phyloP scores from a whole-genome alignment of 1,284 basidiomycete species.

The Apiotrichum brassicae region DNA sequence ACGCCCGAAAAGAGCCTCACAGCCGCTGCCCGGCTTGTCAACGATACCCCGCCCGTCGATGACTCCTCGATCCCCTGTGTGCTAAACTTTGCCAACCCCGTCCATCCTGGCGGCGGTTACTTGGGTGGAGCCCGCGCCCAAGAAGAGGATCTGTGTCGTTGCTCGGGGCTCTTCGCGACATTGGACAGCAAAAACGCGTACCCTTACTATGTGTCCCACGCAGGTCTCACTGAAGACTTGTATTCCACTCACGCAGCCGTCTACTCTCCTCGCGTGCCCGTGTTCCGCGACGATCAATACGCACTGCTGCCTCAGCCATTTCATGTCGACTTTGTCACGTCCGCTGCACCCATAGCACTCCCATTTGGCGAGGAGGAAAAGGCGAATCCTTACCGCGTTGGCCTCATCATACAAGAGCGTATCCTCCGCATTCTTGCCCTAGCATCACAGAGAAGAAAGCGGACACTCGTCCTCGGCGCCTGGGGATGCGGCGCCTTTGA shows the following conservation, averaged over 20 bases:
- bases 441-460: not conserved
- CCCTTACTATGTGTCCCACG: no score
- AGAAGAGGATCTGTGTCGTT: not conserved
- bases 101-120: not conserved
- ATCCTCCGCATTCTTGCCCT: constrained; percentile 9
- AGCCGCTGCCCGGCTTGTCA: not conserved
- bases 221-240: no score
- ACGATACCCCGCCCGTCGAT: not conserved
- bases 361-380: no score
- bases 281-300: constrained; percentile 1
- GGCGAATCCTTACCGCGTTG: not conserved
- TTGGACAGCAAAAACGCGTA: not conserved
- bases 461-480: constrained; percentile 10
- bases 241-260: not conserved
- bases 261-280: constrained; percentile 10
- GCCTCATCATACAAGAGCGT: constrained; percentile 2
- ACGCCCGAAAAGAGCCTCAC: not conserved
- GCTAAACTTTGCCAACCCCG: not conserved
- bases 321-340: constrained; percentile 4
- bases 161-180: not conserved
- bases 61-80: not conserved
- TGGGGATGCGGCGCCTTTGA: constrained; percentile 15
- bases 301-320: constrained; percentile 1
- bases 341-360: constrained; percentile 8
- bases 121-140: not conserved